Percentiles rank a stretch among this genome's conserved stretches.
These are phyloP conservation scores for Ceratocystis cacaofunesta DNA, from an alignment of 2,329 filamentous ascomycete species.

Conservation along the genomic window DNA sequence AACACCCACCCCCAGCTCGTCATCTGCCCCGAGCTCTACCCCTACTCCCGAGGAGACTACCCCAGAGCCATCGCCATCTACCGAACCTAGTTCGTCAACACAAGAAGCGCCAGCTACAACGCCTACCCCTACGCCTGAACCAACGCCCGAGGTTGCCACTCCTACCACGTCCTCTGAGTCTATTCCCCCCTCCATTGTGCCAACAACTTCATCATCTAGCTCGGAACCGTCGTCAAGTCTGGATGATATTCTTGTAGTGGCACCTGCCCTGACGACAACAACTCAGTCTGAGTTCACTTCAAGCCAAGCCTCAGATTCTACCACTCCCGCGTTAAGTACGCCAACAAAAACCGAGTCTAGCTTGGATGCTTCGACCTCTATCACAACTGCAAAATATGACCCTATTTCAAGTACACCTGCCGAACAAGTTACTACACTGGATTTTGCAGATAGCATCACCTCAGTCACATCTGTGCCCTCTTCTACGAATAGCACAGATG, in stretches of 20 bases:
- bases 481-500: neutral
- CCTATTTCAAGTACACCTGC: slow-evolving; percentile 4
- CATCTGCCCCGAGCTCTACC: slow-evolving; percentile 17
- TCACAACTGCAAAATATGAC: neutral
- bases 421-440: slow-evolving; percentile 6
- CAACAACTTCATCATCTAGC: neutral
- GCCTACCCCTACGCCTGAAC: slow-evolving; percentile 14
- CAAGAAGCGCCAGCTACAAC: neutral
- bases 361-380: neutral
- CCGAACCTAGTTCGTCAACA: slow-evolving; percentile 14
- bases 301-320: neutral
- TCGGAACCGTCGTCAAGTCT: neutral
- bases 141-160: neutral
- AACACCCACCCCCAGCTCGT: slow-evolving; percentile 15
- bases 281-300: neutral
- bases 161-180: neutral
- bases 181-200: neutral
- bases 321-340: neutral
- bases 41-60: slow-evolving; percentile 17
- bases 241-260: neutral
- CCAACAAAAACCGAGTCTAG: neutral
- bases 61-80: slow-evolving; percentile 13
- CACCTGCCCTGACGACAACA: slow-evolving; percentile 2
- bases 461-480: neutral
- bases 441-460: slow-evolving; percentile 6